Percentiles rank a stretch among this genome's conserved stretches.
Evolutionary conservation across 192 early-diverging fungal species (phyloP).

Genomic region (Mortierella hygrophila): DNA sequence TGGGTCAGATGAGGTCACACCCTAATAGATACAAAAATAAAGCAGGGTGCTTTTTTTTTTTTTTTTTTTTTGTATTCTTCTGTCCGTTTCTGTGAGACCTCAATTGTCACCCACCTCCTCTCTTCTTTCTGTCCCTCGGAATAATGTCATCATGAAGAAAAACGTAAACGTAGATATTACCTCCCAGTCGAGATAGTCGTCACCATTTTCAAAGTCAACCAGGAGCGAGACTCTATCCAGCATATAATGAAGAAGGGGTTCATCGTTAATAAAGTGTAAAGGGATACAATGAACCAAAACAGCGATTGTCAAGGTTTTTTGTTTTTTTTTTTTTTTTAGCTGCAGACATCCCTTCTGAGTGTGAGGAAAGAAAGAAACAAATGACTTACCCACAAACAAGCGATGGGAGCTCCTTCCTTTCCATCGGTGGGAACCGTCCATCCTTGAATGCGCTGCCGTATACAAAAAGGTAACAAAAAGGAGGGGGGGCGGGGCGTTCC

Average conservation of each 20-base stretch:
- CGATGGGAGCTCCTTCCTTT: constrained; percentile 68
- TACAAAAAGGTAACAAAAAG: neutral
- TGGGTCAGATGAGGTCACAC: constrained; percentile 6
- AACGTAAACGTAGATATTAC: constrained; percentile 11
- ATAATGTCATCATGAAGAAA: neutral
- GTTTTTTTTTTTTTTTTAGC: no score
- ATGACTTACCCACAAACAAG: constrained; percentile 71
- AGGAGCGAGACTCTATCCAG: constrained; percentile 80
- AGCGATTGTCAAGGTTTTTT: neutral
- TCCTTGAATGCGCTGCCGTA: constrained; percentile 80
- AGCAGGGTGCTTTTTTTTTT: neutral
- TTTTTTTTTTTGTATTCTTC: neutral
- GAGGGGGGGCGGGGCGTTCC: neutral
- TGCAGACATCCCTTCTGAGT: neutral
- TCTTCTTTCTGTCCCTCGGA: neutral
- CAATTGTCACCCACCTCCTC: neutral
- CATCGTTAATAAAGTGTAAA: no score
- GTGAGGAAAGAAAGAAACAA: no score
- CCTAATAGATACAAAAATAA: neutral
- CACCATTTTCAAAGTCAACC: constrained; percentile 86
- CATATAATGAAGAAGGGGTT: neutral
- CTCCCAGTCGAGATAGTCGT: constrained; percentile 88
- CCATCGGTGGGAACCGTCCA: constrained; percentile 87
- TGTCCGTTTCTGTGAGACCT: neutral
- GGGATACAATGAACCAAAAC: neutral